Evolutionary conservation across 148 eudicot species (phyloP).

Genomic region (Simmondsia chinensis): DNA sequence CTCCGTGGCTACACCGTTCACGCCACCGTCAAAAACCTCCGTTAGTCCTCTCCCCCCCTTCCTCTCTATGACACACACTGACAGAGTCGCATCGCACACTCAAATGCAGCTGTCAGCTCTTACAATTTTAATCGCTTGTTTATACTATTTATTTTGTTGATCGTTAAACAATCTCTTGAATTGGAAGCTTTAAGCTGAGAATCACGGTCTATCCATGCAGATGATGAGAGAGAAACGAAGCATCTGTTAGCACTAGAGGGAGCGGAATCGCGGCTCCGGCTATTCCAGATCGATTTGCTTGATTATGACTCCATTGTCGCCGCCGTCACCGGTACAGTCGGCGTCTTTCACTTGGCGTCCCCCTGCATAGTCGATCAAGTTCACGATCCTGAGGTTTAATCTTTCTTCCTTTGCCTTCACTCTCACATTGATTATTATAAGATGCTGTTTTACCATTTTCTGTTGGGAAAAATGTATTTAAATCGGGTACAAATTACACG

Average conservation of each 20-base stretch:
- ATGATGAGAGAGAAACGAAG: conserved; percentile 67
- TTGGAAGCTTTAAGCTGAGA: no score
- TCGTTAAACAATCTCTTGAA: no score
- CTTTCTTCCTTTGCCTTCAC: not conserved
- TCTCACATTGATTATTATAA: not conserved
- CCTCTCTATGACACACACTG: no score
- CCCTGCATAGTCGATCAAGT: conserved; percentile 63
- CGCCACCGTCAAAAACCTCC: conserved; percentile 72
- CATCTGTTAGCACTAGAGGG: conserved; percentile 60
- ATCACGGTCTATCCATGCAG: conserved; percentile 27
- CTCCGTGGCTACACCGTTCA: conserved; percentile 83
- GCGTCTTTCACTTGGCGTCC: conserved; percentile 86
- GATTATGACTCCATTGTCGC: conserved; percentile 55
- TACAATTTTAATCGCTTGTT: no score
- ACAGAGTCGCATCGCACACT: no score
- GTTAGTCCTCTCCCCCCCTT: conserved; percentile 13
- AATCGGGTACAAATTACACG: no score
- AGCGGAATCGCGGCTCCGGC: conserved; percentile 39
- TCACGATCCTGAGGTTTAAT: conserved; percentile 53
- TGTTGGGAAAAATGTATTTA: no score
- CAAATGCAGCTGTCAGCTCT: no score
- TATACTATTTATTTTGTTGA: not conserved
- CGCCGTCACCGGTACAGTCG: conserved; percentile 40
- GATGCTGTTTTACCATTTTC: no score
- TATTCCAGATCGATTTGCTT: conserved; percentile 79